Evolutionary conservation across 164 flowering plant species (phyloP), one percentile per base, ranked within the genome.

Genomic region (Akebia trifoliata): DNA sequence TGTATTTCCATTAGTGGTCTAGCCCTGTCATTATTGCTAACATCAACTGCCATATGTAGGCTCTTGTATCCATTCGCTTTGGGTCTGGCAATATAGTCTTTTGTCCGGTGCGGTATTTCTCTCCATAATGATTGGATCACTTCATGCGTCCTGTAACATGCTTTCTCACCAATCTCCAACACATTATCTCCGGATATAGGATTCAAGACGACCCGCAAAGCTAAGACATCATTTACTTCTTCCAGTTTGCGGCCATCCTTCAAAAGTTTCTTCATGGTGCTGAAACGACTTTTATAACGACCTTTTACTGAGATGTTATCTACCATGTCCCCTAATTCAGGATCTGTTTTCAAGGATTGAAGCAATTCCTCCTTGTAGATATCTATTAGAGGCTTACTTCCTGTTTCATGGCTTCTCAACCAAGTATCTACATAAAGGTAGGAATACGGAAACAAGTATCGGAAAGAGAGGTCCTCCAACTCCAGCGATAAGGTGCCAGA

Each of bases 181-280:
- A 17, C 31, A 49, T 73, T 59, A 50, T 40, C 62, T 45, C 73
- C 78, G 55, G 77, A 34, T 61, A 32, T 70, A 15, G 91, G 93
- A 26, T 57, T 76, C 76, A 93, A 67, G 48, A 93, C 69, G 21
- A 93, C 85, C 48, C 91, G 75, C 64, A 87, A 61, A 26, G 91
- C 95, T 54, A 85, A 66, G 60, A 93, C 48, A 70, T 93, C 97
- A 68, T 87, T 73, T 44, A 89, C 87, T 54, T 89, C 90, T 59
- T 89, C 90, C 1, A 81, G 84, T 60, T 65, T 78, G 46, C 97
- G 84, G 2, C 94, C 95, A 74, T 89, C 95, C 63, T 63, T 83
- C 59, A 89, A 35, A 39, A 93, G 84, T 70, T 93, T 93, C 76
- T 85, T 87, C 95, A 93, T 89, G 36, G 94, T 93, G 72, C 97